A percentile compares a stretch with the other conserved stretches of the same genome.
Evolutionary conservation across 2,329 filamentous ascomycete genomes (phyloP).

Genomic region (Fusarium coffeatum): DNA sequence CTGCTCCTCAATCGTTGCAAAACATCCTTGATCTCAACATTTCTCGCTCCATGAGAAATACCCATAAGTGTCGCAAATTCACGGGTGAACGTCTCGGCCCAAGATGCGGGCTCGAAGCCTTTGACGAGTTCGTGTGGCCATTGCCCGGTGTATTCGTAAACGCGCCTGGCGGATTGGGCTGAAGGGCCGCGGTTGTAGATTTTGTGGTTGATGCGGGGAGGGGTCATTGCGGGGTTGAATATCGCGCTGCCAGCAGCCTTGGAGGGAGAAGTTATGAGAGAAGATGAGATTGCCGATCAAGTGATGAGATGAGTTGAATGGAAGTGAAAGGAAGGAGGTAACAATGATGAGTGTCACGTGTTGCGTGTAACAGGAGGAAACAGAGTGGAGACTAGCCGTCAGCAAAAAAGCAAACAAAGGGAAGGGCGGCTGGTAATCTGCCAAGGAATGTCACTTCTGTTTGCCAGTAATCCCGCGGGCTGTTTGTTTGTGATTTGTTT

Average conservation of each 20-base stretch:
- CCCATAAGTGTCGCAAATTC: neutral
- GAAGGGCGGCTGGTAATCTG: neutral
- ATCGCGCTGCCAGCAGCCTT: neutral
- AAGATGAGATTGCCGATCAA: neutral
- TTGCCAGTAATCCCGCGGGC: neutral
- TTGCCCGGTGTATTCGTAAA: neutral
- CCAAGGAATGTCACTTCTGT: neutral
- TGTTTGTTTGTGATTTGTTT: neutral
- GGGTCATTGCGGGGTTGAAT: neutral
- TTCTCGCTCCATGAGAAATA: neutral
- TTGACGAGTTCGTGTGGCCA: constrained; percentile 1
- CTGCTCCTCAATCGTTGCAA: neutral
- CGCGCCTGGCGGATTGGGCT: constrained; percentile 1
- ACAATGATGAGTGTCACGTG: neutral
- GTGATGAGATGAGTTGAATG: neutral
- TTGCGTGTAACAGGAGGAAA: neutral
- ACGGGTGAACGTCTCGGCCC: neutral
- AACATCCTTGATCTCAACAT: neutral
- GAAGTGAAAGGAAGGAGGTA: neutral
- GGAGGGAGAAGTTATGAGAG: too few species aligned
- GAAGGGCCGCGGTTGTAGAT: neutral
- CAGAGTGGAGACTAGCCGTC: neutral
- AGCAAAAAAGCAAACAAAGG: neutral
- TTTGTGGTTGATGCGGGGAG: neutral
- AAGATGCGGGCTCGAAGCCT: neutral